Conservation (phyloP, 192 early-diverging fungal species). For the Backusella australiensis region DNA sequence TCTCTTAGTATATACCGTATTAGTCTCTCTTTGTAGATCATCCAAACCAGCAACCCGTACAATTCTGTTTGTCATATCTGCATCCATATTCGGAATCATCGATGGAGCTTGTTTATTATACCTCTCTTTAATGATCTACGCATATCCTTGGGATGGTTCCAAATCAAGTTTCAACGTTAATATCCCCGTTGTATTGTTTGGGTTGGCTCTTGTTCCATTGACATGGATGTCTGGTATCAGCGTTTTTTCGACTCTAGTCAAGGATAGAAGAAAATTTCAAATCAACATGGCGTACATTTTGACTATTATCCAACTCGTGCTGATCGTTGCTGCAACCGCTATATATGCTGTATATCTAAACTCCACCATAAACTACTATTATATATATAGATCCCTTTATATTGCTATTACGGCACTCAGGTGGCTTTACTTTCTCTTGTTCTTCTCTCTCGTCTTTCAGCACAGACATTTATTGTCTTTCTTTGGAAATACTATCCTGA, state of each 20-base stretch:
- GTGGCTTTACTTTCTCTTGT: background rate
- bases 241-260: background rate
- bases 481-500: background rate
- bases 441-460: background rate
- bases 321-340: background rate
- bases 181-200: background rate
- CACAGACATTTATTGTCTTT: background rate
- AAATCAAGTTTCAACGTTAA: background rate
- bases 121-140: background rate
- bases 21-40: background rate
- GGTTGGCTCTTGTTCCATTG: background rate
- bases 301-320: background rate
- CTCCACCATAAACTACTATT: background rate
- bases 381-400: background rate
- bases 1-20: background rate
- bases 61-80: background rate
- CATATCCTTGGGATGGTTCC: background rate
- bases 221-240: background rate
- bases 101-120: background rate
- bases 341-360: background rate
- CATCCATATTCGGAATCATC: background rate
- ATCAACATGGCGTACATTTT: background rate
- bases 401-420: background rate
- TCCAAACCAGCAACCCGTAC: background rate
- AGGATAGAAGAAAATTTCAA: background rate